Evolutionary conservation across 2,329 filamentous ascomycete species (phyloP).

Genomic region (Beauveria varroae): DNA sequence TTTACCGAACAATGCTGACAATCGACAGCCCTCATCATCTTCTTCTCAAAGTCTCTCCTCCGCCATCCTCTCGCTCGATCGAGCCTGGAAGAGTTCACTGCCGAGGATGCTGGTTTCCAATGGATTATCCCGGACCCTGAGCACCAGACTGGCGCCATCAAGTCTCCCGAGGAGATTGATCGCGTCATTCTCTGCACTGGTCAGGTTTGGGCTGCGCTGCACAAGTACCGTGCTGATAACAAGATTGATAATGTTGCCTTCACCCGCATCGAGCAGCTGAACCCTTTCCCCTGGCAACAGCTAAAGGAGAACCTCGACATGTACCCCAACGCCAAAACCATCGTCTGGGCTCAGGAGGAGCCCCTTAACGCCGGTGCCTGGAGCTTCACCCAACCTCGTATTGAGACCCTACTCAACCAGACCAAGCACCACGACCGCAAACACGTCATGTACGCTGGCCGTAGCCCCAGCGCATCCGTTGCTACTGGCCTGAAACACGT

Average conservation of each 20-base stretch:
- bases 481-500: constrained; percentile 85
- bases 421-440: constrained; percentile 89
- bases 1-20: not conserved
- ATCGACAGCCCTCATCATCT: constrained; percentile 72
- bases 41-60: constrained; percentile 97
- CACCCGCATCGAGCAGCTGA: constrained; percentile 92
- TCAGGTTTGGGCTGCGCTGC: constrained; percentile 84
- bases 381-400: constrained; percentile 94
- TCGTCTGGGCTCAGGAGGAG: constrained; percentile 97
- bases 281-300: constrained; percentile 98
- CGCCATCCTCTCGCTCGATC: constrained; percentile 91
- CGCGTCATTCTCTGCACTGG: constrained; percentile 91
- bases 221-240: constrained; percentile 84
- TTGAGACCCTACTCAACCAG: constrained; percentile 92
- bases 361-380: constrained; percentile 95
- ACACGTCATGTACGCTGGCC: constrained; percentile 94
- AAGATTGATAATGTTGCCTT: constrained; percentile 86
- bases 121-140: constrained; percentile 93
- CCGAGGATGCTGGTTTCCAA: constrained; percentile 78
- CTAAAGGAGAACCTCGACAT: constrained; percentile 92
- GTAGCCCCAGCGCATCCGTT: constrained; percentile 86
- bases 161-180: constrained; percentile 76
- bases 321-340: constrained; percentile 95
- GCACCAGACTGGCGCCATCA: constrained; percentile 69
- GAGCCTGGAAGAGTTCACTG: constrained; percentile 81